A percentile compares a stretch with the other conserved stretches of the same genome.
phyloP scores from a whole-genome alignment of 441 rosid species.

The Rhodomyrtus psidioides region DNA sequence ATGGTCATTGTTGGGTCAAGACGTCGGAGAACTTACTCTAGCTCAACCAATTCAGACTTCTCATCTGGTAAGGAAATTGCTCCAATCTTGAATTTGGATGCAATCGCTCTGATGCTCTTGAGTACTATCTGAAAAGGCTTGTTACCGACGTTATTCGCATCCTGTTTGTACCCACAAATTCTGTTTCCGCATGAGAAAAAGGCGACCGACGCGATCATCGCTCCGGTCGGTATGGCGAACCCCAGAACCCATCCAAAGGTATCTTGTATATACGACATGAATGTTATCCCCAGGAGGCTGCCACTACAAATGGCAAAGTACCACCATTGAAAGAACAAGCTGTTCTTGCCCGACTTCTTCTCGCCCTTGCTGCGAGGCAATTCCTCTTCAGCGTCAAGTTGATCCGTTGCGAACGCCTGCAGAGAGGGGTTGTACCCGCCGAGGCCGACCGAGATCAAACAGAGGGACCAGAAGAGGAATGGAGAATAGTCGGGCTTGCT shows the following conservation, averaged over 20 bases:
- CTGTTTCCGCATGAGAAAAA: slow-evolving; percentile 49
- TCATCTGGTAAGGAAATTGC: slow-evolving; percentile 30
- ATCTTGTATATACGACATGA: slow-evolving; percentile 89
- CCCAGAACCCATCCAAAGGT: slow-evolving; percentile 89
- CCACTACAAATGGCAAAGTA: slow-evolving; percentile 84
- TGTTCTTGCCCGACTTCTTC: slow-evolving; percentile 37
- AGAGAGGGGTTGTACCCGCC: slow-evolving; percentile 86
- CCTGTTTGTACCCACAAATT: slow-evolving; percentile 33
- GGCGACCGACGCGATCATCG: slow-evolving; percentile 40
- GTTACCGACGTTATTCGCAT: neutral
- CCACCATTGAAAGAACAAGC: slow-evolving; percentile 80
- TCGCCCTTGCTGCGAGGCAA: slow-evolving; percentile 37
- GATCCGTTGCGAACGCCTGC: slow-evolving; percentile 93
- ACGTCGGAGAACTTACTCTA: slow-evolving; percentile 50
- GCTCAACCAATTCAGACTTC: slow-evolving; percentile 37
- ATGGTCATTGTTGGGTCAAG: neutral
- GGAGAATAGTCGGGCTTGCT: slow-evolving; percentile 31
- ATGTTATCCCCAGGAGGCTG: slow-evolving; percentile 75
- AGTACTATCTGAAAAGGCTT: slow-evolving; percentile 17
- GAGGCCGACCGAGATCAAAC: slow-evolving; percentile 69
- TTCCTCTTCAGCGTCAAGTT: slow-evolving; percentile 42
- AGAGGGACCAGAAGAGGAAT: slow-evolving; percentile 66
- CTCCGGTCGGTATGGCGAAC: slow-evolving; percentile 70
- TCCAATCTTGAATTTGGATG: slow-evolving; percentile 14
- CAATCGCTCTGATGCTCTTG: slow-evolving; percentile 27